Conservation (phyloP, 73 alveolate genomes). For the Durusdinium trenchii region DNA sequence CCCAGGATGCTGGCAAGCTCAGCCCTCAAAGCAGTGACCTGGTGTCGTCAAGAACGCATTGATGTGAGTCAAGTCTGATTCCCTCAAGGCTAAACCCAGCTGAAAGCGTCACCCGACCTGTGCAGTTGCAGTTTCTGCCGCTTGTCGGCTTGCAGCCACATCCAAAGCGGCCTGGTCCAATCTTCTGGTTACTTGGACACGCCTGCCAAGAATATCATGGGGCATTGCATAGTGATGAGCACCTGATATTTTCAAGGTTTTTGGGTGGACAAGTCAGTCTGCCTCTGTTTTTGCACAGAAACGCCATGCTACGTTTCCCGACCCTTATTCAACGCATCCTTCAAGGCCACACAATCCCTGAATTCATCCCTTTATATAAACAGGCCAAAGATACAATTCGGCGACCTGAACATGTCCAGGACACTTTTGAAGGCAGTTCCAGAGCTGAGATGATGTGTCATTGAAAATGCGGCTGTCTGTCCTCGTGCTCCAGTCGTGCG, state of each 20-base stretch:
- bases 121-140: slow-evolving; percentile 73
- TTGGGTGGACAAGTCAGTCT: too few relatives aligned
- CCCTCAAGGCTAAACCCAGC: neutral
- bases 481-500: slow-evolving; percentile 71
- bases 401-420: slow-evolving; percentile 8
- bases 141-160: slow-evolving; percentile 70
- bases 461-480: neutral
- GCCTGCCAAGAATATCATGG: slow-evolving; percentile 6
- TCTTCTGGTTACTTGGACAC: slow-evolving; percentile 65
- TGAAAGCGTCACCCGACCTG: slow-evolving; percentile 22
- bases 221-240: neutral
- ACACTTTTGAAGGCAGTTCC: neutral
- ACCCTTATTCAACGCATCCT: neutral
- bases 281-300: too few relatives aligned
- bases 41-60: neutral
- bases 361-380: neutral
- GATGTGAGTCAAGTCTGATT: neutral
- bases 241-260: neutral
- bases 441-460: too few relatives aligned
- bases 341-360: too few relatives aligned
- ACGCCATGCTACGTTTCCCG: too few relatives aligned
- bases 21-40: slow-evolving; percentile 76
- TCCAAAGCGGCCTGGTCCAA: slow-evolving; percentile 55
- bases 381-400: slow-evolving; percentile 34
- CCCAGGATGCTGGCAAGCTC: slow-evolving; percentile 68